phyloP scores from a whole-genome alignment of 495 filamentous ascomycete species.

The Aspergillus cavernicola region DNA sequence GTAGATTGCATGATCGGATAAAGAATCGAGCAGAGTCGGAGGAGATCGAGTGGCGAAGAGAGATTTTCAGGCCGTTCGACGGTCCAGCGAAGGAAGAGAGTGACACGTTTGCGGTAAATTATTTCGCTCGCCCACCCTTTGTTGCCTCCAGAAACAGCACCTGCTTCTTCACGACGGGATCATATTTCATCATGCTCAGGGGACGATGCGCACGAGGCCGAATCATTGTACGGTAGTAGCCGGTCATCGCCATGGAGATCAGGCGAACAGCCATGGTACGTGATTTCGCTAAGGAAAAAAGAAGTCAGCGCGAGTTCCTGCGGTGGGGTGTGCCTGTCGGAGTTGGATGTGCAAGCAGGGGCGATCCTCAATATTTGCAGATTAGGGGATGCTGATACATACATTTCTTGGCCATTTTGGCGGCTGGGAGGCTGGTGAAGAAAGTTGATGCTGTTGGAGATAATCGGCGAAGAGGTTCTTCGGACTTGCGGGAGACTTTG shows the following conservation, averaged over 20 bases:
- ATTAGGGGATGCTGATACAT: not conserved
- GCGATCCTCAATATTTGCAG: not conserved
- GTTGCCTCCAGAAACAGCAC: slow-evolving; percentile 93
- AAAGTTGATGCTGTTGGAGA: too few species aligned
- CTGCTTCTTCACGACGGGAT: slow-evolving; percentile 94
- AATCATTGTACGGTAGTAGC: slow-evolving; percentile 87
- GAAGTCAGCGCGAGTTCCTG: slow-evolving; percentile 1
- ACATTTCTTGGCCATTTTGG: slow-evolving; percentile 29
- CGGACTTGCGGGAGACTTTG: too few species aligned
- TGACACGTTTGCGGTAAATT: not conserved
- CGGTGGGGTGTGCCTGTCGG: not conserved
- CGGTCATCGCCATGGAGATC: slow-evolving; percentile 97
- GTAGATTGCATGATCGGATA: not conserved
- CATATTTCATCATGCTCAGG: slow-evolving; percentile 97
- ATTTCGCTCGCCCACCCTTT: slow-evolving; percentile 50
- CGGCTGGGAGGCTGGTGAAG: too few species aligned
- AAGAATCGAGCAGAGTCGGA: not conserved
- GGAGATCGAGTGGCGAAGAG: not conserved
- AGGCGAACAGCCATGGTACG: slow-evolving; percentile 90
- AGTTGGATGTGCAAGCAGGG: not conserved
- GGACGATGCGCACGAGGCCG: slow-evolving; percentile 78
- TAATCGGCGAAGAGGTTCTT: too few species aligned
- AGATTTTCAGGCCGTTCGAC: not conserved
- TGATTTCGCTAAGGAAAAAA: slow-evolving; percentile 66
- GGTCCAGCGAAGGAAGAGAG: not conserved